Evolutionary conservation across 2,329 filamentous ascomycete species (phyloP), one percentile per base, ranked within the genome.

Genomic region (Fusarium marasasianum): DNA sequence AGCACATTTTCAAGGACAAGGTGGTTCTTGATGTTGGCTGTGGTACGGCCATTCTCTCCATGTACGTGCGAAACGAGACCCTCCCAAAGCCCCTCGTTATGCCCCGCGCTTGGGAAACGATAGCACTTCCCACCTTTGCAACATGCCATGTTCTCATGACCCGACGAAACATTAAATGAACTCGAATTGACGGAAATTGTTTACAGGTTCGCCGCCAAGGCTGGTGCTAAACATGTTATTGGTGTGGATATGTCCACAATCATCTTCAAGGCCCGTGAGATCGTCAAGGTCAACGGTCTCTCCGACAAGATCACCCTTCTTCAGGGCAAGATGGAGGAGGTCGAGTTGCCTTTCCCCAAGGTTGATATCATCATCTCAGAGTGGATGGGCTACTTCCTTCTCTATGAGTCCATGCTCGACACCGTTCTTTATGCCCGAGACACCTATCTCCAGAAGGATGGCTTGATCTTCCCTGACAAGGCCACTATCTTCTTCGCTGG

Each of bases 241-340:
- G 96, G 96, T 79, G 96, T 99, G 65, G 96, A 99, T 85, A 99
- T 98, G 96, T 99, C 96, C 40, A 98, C 96, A 78, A 99, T 99
- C 84, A 98, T 99, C 86, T 94, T 97, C 86, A 99, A 99, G 89
- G 96, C 96, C 50, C 92, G 91, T 80, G 94, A 98, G 87, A 99
- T 99, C 76, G 96, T 98, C 81, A 91, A 91, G 82, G 90, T 89
- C 77, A 99, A 99, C 84, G 95, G 96, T 78, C 91, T 99, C 89
- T 89, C 92, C 60, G 93, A 96, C 86, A 97, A 98, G 90, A 98
- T 99, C 83, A 98, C 96, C 60, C 91, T 99, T 69, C 90, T 99
- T 74, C 96, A 98, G 87, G 96, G 96, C 83, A 99, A 99, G 90
- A 99, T 99, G 96, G 96, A 99, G 87, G 96, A 99, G 86, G 95